Percentiles rank a stretch among this genome's conserved stretches.
Conservation (phyloP, 768 basidiomycete species). For the Leucosporidium creatinivorum region DNA sequence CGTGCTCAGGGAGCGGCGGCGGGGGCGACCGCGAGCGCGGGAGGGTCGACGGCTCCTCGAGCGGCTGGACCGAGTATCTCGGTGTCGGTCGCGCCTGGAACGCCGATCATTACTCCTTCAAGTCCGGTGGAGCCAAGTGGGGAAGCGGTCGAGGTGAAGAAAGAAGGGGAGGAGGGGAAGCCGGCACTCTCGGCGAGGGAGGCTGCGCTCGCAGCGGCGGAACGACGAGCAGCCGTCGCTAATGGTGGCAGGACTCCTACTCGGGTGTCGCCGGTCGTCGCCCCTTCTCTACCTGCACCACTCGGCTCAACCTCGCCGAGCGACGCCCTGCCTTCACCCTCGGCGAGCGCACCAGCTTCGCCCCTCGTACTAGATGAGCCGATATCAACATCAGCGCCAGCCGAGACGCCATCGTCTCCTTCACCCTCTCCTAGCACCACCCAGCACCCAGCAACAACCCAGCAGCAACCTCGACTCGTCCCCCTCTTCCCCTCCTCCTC, state of each 20-base stretch:
- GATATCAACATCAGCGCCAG: no score
- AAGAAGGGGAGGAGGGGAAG: neutral
- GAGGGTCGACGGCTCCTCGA: neutral
- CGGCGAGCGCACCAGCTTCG: neutral
- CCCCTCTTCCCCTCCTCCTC: neutral
- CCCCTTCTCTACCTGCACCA: neutral
- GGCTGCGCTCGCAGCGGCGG: slow-evolving; percentile 19
- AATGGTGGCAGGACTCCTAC: neutral
- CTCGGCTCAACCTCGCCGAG: neutral
- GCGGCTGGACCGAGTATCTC: neutral
- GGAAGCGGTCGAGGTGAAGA: neutral
- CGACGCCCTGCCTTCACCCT: neutral
- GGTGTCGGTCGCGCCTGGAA: neutral
- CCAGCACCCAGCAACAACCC: neutral
- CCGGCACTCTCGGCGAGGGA: neutral
- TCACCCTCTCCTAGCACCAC: no score
- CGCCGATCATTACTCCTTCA: neutral
- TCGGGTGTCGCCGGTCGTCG: no score
- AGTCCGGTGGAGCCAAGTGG: neutral
- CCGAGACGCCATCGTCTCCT: neutral
- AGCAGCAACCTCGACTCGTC: neutral
- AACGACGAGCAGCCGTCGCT: neutral
- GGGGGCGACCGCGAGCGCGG: neutral
- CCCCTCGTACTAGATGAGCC: no score
- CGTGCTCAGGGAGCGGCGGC: neutral